phyloP scores from a whole-genome alignment of 345 rosid genomes.

The Lagerstroemia speciosa region DNA sequence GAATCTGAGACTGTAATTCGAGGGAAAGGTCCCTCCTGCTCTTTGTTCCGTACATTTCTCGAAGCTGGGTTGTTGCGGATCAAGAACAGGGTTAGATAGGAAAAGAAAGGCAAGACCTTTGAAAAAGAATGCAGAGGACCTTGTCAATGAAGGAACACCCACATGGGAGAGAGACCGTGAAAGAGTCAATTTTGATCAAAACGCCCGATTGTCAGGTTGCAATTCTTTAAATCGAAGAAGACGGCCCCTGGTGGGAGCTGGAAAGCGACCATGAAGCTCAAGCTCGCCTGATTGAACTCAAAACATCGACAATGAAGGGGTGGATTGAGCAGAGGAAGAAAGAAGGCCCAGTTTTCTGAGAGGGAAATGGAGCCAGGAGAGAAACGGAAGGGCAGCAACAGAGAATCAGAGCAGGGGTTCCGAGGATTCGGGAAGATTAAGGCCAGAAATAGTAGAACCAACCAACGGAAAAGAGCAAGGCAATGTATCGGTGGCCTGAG shows the following conservation, averaged over 20 bases:
- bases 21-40: conserved; percentile 57
- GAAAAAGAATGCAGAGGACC: background rate
- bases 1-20: conserved; percentile 68
- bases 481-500: background rate
- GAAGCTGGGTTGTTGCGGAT: conserved; percentile 1
- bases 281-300: background rate
- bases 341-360: background rate
- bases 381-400: background rate
- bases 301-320: background rate
- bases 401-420: background rate
- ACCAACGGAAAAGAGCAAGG: background rate
- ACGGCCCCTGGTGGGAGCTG: background rate
- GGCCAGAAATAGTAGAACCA: background rate
- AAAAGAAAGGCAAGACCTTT: conserved; percentile 6
- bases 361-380: background rate
- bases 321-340: background rate
- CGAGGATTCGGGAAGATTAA: background rate
- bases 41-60: conserved; percentile 56
- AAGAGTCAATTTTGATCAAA: background rate
- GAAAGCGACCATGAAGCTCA: background rate
- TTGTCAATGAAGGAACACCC: background rate
- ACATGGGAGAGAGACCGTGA: conserved; percentile 5
- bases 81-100: background rate
- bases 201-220: background rate
- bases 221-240: background rate